Conservation (phyloP, 768 basidiomycete species). For the Hirschioporus abietinus region DNA sequence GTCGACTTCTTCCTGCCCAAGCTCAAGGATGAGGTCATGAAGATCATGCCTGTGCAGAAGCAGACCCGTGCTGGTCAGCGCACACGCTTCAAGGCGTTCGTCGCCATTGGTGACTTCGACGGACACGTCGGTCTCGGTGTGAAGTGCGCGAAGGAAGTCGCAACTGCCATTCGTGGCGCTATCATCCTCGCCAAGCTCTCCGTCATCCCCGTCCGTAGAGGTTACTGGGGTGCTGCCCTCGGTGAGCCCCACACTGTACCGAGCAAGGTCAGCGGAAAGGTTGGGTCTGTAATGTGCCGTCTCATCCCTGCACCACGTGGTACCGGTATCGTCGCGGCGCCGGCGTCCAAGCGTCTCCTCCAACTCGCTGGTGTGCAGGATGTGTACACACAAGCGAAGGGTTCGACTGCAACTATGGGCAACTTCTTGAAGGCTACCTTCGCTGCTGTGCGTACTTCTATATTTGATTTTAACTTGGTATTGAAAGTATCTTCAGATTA, state of each 20-base stretch:
- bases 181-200: constrained; percentile 99
- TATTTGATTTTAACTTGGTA: constrained; percentile 5
- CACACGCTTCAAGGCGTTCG: constrained; percentile 99
- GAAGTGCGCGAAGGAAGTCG: constrained; percentile 99
- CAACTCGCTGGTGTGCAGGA: constrained; percentile 98
- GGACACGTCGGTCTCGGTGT: constrained; percentile 99
- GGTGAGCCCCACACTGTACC: constrained; percentile 99
- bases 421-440: constrained; percentile 99
- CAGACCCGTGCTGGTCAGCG: constrained; percentile 99
- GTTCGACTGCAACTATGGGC: constrained; percentile 97
- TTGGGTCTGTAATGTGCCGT: constrained; percentile 98
- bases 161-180: constrained; percentile 98
- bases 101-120: constrained; percentile 97
- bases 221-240: constrained; percentile 99
- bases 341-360: constrained; percentile 92
- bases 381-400: constrained; percentile 96
- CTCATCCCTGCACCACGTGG: constrained; percentile 98
- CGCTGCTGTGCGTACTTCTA: constrained; percentile 59
- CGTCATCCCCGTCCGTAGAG: constrained; percentile 95
- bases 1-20: constrained; percentile 99
- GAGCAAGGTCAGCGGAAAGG: constrained; percentile 97
- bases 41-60: constrained; percentile 99
- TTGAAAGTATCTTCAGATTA: constrained; percentile 51
- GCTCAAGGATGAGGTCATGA: constrained; percentile 99
- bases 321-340: constrained; percentile 99